Conservation (phyloP, 345 rosid species). For the Hirschfeldia incana region DNA sequence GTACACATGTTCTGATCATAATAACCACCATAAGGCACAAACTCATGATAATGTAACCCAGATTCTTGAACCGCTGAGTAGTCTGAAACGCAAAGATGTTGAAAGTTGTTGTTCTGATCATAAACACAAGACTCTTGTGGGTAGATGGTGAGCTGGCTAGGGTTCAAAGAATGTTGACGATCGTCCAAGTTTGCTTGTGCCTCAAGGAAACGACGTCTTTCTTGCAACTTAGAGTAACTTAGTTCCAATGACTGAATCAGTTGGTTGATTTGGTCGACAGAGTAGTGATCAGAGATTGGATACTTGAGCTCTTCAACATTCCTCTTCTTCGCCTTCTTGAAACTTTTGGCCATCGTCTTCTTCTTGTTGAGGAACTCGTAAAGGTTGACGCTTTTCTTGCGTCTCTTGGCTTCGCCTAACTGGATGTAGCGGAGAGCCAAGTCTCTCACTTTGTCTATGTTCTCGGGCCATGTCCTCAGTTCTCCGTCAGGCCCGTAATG, state of each 20-base stretch:
- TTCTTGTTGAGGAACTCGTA: neutral
- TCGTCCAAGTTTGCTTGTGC: neutral
- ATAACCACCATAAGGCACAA: neutral
- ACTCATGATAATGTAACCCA: neutral
- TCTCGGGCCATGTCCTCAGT: conserved; percentile 24
- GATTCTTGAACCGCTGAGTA: neutral
- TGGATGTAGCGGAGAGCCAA: conserved; percentile 7
- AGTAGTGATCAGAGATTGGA: conserved; percentile 19
- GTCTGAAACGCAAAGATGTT: neutral
- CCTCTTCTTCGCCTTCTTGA: neutral
- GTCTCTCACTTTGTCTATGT: conserved; percentile 10
- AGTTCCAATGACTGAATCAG: neutral
- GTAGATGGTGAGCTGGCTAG: neutral
- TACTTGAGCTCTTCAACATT: neutral
- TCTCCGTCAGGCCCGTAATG: conserved; percentile 7
- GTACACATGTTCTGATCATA: neutral
- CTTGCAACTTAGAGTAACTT: neutral
- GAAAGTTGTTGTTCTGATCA: neutral
- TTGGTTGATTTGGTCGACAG: neutral
- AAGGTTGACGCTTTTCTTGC: conserved; percentile 15
- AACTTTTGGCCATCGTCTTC: neutral
- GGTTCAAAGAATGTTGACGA: neutral
- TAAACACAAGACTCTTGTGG: neutral
- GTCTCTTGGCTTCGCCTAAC: neutral
- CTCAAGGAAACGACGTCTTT: neutral